These are phyloP conservation scores for Cladosporium cucumerinum DNA, from an alignment of 2,329 filamentous ascomycete species.

Conservation along the genomic window DNA sequence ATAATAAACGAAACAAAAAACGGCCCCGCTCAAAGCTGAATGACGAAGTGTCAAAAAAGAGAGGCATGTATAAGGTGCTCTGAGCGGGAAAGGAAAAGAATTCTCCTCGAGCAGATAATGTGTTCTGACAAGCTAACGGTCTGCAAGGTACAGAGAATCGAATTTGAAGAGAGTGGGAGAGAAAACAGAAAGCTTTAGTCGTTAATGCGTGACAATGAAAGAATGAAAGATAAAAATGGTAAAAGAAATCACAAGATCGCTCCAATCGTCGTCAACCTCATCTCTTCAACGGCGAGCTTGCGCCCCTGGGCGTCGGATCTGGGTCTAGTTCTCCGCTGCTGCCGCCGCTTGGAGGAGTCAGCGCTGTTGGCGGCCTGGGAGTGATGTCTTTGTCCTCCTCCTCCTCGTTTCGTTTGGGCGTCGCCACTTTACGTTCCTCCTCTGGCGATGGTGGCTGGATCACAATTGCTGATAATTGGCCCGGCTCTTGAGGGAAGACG, in stretches of 20 bases:
- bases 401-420: neutral
- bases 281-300: conserved; percentile 20
- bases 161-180: neutral
- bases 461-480: conserved; percentile 40
- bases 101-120: neutral
- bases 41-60: no score
- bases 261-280: neutral
- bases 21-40: neutral
- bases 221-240: neutral
- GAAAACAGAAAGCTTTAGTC: neutral
- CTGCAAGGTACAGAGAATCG: neutral
- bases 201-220: conserved; percentile 2
- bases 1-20: neutral
- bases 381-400: conserved; percentile 36
- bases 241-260: neutral
- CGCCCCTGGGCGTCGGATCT: conserved; percentile 43
- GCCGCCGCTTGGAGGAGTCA: conserved; percentile 4
- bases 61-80: no score
- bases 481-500: conserved; percentile 47
- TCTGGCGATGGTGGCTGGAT: conserved; percentile 30
- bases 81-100: no score
- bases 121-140: neutral
- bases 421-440: neutral
- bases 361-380: conserved; percentile 34
- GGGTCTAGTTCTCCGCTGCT: conserved; percentile 18